Base-by-base conservation (phyloP, 2,329 filamentous ascomycete species). In the Dactylellina drechsleri region DNA sequence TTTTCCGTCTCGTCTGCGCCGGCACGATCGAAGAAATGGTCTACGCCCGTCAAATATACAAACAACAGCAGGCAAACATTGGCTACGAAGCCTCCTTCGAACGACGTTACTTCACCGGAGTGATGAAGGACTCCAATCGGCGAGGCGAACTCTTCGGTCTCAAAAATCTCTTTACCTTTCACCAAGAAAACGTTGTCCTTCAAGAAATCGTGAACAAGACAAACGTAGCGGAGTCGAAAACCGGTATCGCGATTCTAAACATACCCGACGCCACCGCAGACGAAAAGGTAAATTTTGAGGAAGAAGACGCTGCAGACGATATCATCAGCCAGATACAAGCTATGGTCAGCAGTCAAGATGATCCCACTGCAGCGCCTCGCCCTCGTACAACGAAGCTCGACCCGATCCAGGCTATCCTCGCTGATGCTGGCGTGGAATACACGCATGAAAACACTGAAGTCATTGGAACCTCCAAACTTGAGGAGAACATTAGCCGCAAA, bases 191-290 rank as follows among this genome's bases (percentile, higher is more conserved):
- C 36, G 87, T 96, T 12, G 86, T 97, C 13, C 86, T 98, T 4
- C 88, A 92, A n/a, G 92, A 97, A 66, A 98, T 99, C 78, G 92
- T 99, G 79, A 97, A 98, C 84, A 97, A 97, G 82, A 98, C 95
- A 28, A 99, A 99, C 79, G 89, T 99, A 60, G 95, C 95, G 2
- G 95, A 99, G 83, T 92, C 92, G 49, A 92, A 90, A 80, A 92
- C 91, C 0, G 94, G 93, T 0, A 91, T 98, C 8, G 86, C 88
- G 28, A 88, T 97, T 31, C 85, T 90, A n/a, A 68, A 59, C 47
- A 40, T 75, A 13, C 64, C 64, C 5, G 64, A 68, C 50, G 58
- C 64, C 2, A 58, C 64, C 43, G 75, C 23, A 20, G 62, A 66
- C 49, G 68, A 59, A 12, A 26, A 26, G 8, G 40, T 41, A 3